Evolutionary conservation across 805 yeast genomes (phyloP), one percentile per base, ranked within the genome.

Genomic region (Cyberlindnera xishuangbannaensis): DNA sequence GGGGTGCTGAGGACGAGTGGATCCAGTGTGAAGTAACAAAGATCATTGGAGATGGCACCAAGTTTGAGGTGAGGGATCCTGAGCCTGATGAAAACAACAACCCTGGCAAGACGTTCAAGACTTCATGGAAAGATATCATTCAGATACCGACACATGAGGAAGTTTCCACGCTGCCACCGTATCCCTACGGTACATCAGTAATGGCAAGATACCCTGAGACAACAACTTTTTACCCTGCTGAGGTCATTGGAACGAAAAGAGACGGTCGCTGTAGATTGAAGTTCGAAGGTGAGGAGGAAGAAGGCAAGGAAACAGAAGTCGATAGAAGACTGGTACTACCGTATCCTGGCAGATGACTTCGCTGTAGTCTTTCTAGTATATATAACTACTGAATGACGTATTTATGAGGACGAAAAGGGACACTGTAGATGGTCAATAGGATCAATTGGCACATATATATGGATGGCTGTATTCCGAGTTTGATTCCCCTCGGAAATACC

Each of bases 211-310:
- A 92, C 50, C 98, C 98, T 1, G 98, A 92, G 47, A 92, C 98
- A 0, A 92, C 98, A 0, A 88, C 97, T 0, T 92, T 92, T 50
- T 92, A 92, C 50, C 85, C 94, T 4, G 99, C 98, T 0, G 84
- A 83, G 31, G 97, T 92, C 3, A 78, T 78, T 16, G 88, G 94
- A 0, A 68, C 73, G 29, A 77, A 75, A 40, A 53, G 83, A 44
- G 88, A 81, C 43, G 87, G 88, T 0, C 72, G 69, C 10, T 90
- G 95, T 43, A 63, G 86, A 43, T 65, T 92, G 36, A 74, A 76
- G 50, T 92, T 92, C 51, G 97, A 90, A 45, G 98, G 97, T 8
- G 99, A 92, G 55, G 98, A 92, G 54, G 98, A 92, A 50, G 95
- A 78, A 1, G 88, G 84, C 28, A 92, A 90, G 55, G 96, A 90